A percentile compares a stretch with the other conserved stretches of the same genome.
These are phyloP conservation scores for Dicorynia guianensis DNA, from an alignment of 306 rosid species.

Conservation along the genomic window DNA sequence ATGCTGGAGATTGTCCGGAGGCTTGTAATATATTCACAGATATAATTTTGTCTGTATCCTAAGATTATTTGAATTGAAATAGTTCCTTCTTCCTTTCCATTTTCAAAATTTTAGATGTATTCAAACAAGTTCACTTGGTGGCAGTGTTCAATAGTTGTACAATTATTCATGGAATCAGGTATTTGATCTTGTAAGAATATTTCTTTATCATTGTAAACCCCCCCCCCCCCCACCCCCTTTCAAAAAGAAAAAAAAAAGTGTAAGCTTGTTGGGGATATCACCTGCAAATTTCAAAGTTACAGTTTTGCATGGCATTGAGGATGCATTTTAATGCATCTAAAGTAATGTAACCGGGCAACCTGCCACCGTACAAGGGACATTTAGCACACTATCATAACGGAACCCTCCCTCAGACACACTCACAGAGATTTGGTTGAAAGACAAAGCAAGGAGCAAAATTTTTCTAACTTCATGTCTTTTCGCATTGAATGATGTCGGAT, in stretches of 20 bases:
- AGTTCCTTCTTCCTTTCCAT: not conserved
- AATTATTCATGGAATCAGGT: constrained; percentile 2
- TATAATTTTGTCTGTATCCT: constrained; percentile 25
- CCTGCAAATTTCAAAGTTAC: constrained; percentile 4
- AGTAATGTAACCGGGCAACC: too few species aligned
- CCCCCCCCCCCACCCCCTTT: too few species aligned
- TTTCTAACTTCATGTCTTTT: too few species aligned
- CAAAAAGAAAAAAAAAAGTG: constrained; percentile 4
- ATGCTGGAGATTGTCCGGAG: constrained; percentile 30
- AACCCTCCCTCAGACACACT: too few species aligned
- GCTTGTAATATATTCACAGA: constrained; percentile 27
- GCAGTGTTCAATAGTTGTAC: constrained; percentile 8
- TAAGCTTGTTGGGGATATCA: constrained; percentile 27
- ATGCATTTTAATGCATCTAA: too few species aligned
- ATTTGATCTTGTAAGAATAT: not conserved
- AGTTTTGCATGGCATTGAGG: too few species aligned
- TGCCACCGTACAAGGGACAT: too few species aligned
- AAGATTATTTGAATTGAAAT: constrained; percentile 5
- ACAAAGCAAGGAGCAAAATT: too few species aligned
- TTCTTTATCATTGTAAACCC: constrained; percentile 5
- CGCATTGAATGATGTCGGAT: too few species aligned
- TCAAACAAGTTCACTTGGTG: constrained; percentile 1
- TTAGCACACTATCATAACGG: too few species aligned
- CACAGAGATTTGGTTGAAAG: too few species aligned
- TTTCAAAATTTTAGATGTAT: constrained; percentile 12